Evolutionary conservation across 1,284 basidiomycete genomes (phyloP).

Genomic region (Trametes polyzona): DNA sequence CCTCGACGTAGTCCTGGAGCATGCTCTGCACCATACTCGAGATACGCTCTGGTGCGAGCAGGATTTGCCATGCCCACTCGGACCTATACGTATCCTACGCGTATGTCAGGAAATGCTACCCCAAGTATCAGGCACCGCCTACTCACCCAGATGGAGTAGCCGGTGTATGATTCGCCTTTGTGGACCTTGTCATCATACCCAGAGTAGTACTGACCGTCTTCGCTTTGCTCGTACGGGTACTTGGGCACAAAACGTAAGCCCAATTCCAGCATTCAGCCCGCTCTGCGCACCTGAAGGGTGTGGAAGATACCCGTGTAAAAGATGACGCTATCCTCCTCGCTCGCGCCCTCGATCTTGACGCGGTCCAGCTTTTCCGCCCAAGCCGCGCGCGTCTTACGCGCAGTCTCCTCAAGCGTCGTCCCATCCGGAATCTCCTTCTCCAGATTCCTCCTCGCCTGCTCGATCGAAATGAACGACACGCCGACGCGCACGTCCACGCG

Average conservation of each 20-base stretch:
- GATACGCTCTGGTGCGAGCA: slow-evolving; percentile 77
- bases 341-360: slow-evolving; percentile 61
- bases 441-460: slow-evolving; percentile 71
- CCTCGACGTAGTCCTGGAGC: slow-evolving; percentile 78
- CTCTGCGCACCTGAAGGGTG: slow-evolving; percentile 57
- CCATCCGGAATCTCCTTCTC: slow-evolving; percentile 68
- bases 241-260: slow-evolving; percentile 39
- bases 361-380: slow-evolving; percentile 79
- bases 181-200: slow-evolving; percentile 72
- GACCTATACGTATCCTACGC: slow-evolving; percentile 78
- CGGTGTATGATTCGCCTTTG: slow-evolving; percentile 71
- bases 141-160: slow-evolving; percentile 82
- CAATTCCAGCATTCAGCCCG: too few species aligned
- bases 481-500: slow-evolving; percentile 69
- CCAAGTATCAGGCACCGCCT: too few species aligned
- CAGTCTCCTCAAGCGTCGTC: slow-evolving; percentile 64
- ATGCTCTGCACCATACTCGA: slow-evolving; percentile 80
- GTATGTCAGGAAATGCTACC: background rate
- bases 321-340: slow-evolving; percentile 52
- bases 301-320: slow-evolving; percentile 77
- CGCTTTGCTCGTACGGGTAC: slow-evolving; percentile 82
- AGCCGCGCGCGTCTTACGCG: slow-evolving; percentile 53
- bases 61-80: slow-evolving; percentile 77
- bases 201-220: slow-evolving; percentile 76
- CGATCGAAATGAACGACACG: slow-evolving; percentile 78